Evolutionary conservation across 352 stramenopile genomes (phyloP).

Genomic region (Phytophthora kernoviae): DNA sequence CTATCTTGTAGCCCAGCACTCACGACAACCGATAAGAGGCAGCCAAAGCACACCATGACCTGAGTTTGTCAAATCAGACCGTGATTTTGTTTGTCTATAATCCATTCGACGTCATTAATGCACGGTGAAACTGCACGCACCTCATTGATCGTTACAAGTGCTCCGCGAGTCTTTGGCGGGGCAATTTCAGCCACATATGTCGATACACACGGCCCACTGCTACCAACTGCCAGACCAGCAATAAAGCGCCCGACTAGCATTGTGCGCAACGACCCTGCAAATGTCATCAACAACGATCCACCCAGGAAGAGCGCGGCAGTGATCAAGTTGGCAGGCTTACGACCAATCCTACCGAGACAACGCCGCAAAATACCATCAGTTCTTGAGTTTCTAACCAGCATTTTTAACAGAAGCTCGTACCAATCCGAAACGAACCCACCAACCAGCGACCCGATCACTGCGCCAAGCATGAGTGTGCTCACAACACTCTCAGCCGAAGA

Average conservation of each 20-base stretch:
- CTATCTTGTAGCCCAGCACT: slow-evolving; percentile 46
- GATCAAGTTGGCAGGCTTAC: slow-evolving; percentile 66
- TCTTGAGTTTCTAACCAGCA: too few relatives aligned
- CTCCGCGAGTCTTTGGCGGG: slow-evolving; percentile 52
- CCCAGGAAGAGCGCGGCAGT: slow-evolving; percentile 63
- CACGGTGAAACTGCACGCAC: slow-evolving; percentile 16
- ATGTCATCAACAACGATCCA: slow-evolving; percentile 73
- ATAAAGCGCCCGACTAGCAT: slow-evolving; percentile 74
- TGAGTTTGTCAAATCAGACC: slow-evolving; percentile 2
- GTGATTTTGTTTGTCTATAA: too few relatives aligned
- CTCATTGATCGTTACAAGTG: slow-evolving; percentile 69
- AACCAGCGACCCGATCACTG: slow-evolving; percentile 62
- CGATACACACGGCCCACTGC: slow-evolving; percentile 66
- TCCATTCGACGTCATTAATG: too few relatives aligned
- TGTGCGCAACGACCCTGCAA: slow-evolving; percentile 45
- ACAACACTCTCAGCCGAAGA: slow-evolving; percentile 56
- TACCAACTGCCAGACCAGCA: slow-evolving; percentile 64
- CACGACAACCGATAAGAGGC: slow-evolving; percentile 63
- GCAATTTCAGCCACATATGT: slow-evolving; percentile 76
- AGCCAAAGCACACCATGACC: slow-evolving; percentile 79
- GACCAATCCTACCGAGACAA: slow-evolving; percentile 44
- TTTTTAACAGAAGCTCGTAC: slow-evolving; percentile 18
- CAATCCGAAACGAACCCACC: slow-evolving; percentile 63
- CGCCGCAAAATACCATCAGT: not conserved
- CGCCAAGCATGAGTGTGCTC: slow-evolving; percentile 72